Percentiles rank a stretch among this genome's conserved stretches.
Evolutionary conservation across 441 rosid genomes (phyloP).

Genomic region (Populus hybrid): DNA sequence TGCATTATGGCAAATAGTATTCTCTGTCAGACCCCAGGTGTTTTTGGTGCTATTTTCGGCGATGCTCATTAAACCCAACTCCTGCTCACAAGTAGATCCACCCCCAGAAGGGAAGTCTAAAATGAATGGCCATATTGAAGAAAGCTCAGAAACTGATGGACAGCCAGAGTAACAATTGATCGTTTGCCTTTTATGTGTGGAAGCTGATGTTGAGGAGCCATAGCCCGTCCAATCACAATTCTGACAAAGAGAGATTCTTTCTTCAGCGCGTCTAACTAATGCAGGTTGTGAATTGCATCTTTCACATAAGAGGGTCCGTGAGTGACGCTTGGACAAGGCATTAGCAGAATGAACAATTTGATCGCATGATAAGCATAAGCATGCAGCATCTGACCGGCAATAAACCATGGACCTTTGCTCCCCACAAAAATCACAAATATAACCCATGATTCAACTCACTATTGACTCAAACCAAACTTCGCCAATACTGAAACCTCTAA

Average conservation of each 20-base stretch:
- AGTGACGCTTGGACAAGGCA: slow-evolving; percentile 87
- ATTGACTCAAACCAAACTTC: slow-evolving; percentile 11
- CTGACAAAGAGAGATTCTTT: slow-evolving; percentile 82
- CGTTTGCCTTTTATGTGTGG: slow-evolving; percentile 70
- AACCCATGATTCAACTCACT: slow-evolving; percentile 57
- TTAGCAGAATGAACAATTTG: slow-evolving; percentile 92
- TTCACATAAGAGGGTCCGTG: slow-evolving; percentile 80
- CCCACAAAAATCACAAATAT: slow-evolving; percentile 87
- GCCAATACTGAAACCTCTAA: slow-evolving; percentile 10
- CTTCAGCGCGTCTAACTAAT: slow-evolving; percentile 67
- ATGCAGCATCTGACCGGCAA: slow-evolving; percentile 95
- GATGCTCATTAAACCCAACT: slow-evolving; percentile 78
- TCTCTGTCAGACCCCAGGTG: slow-evolving; percentile 34
- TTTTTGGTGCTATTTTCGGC: slow-evolving; percentile 43
- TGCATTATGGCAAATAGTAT: slow-evolving; percentile 28
- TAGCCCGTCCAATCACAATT: slow-evolving; percentile 91
- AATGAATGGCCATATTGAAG: slow-evolving; percentile 80
- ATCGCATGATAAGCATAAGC: slow-evolving; percentile 92
- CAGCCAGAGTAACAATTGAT: slow-evolving; percentile 86
- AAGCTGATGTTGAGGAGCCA: slow-evolving; percentile 38
- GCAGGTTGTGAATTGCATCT: slow-evolving; percentile 90
- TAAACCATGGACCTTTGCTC: slow-evolving; percentile 85
- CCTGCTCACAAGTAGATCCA: slow-evolving; percentile 74
- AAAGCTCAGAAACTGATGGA: slow-evolving; percentile 90
- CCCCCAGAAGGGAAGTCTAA: slow-evolving; percentile 48